Evolutionary conservation across 1,284 basidiomycete genomes (phyloP).

Genomic region (Mycena sp.): DNA sequence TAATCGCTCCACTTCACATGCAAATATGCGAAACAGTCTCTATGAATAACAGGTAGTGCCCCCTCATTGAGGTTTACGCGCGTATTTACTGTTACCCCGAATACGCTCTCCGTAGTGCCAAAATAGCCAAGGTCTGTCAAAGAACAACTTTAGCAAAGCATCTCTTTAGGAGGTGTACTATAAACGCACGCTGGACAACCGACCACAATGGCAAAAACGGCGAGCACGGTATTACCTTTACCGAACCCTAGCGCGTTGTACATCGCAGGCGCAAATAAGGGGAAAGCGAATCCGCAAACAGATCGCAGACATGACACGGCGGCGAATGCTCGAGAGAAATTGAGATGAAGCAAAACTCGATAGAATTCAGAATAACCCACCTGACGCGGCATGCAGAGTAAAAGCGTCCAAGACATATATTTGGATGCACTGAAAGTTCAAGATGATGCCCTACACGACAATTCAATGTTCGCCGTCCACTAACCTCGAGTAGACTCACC

Average conservation of each 20-base stretch:
- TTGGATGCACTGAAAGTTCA: slow-evolving; percentile 68
- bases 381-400: slow-evolving; percentile 70
- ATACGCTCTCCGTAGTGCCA: too few relatives aligned
- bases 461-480: slow-evolving; percentile 36
- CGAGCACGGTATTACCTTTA: slow-evolving; percentile 69
- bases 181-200: slow-evolving; percentile 73
- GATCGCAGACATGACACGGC: neutral
- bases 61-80: too few relatives aligned
- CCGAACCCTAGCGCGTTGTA: slow-evolving; percentile 70
- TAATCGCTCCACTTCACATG: too few relatives aligned
- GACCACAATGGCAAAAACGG: slow-evolving; percentile 59
- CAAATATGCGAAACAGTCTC: too few relatives aligned
- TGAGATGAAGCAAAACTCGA: neutral
- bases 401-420: slow-evolving; percentile 74
- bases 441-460: slow-evolving; percentile 50
- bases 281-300: slow-evolving; percentile 71
- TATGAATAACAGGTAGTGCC: too few relatives aligned
- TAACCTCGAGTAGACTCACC: too few relatives aligned
- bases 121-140: too few relatives aligned
- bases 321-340: neutral
- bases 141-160: neutral
- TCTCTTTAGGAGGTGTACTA: neutral
- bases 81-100: too few relatives aligned
- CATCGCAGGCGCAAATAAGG: slow-evolving; percentile 73
- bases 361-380: slow-evolving; percentile 35